These are phyloP conservation scores for Hibiscus syriacus DNA, from an alignment of 345 rosid species.

Conservation along the genomic window DNA sequence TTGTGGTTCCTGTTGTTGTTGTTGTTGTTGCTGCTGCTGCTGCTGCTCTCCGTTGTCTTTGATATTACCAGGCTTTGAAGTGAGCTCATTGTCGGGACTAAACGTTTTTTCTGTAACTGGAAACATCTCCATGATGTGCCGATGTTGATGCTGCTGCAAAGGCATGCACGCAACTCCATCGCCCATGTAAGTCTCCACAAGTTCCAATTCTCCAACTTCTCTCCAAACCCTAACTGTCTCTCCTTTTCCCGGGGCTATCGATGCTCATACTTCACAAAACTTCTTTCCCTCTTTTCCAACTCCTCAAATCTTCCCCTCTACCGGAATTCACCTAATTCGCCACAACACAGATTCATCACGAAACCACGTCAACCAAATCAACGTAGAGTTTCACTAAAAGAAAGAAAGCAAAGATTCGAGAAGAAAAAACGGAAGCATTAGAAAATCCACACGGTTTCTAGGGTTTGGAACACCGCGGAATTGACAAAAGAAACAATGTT, in stretches of 20 bases:
- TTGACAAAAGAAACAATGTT: neutral
- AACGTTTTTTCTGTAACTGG: slow-evolving; percentile 57
- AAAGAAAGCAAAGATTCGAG: neutral
- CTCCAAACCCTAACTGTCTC: slow-evolving; percentile 50
- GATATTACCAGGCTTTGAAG: slow-evolving; percentile 34
- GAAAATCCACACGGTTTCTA: slow-evolving; percentile 14
- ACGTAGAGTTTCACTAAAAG: slow-evolving; percentile 47
- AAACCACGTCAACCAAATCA: slow-evolving; percentile 23
- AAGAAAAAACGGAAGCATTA: neutral
- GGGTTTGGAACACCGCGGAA: slow-evolving; percentile 21
- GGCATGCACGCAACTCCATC: slow-evolving; percentile 99
- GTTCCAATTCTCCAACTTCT: slow-evolving; percentile 12
- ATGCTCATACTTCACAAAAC: slow-evolving; percentile 68
- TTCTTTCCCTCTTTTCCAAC: slow-evolving; percentile 12
- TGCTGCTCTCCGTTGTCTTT: slow-evolving; percentile 26
- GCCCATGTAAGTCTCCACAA: slow-evolving; percentile 81
- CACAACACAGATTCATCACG: slow-evolving; percentile 2
- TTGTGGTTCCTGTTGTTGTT: slow-evolving; percentile 1
- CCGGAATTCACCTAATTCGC: slow-evolving; percentile 20
- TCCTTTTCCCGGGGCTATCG: slow-evolving; percentile 59
- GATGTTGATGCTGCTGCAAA: slow-evolving; percentile 45
- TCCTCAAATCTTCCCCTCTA: neutral
- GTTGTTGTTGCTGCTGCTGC: neutral
- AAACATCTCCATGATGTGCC: slow-evolving; percentile 80
- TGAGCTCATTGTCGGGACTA: slow-evolving; percentile 43